phyloP scores from a whole-genome alignment of 73 alveolate species.

The Symbiodinium natans region DNA sequence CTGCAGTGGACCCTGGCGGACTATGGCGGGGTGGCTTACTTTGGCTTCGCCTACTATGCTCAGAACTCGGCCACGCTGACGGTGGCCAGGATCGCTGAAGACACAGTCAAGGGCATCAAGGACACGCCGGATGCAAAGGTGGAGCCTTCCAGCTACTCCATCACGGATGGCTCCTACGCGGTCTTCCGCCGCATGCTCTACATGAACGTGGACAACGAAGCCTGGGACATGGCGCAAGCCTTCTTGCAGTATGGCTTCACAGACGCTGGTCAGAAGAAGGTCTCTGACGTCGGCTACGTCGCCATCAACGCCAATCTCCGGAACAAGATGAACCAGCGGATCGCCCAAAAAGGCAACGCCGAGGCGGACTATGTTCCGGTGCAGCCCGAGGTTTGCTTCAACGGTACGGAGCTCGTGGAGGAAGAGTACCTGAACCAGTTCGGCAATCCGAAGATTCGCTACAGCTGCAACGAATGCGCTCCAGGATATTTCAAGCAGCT shows the following conservation, averaged over 20 bases:
- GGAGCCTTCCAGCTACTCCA: neutral
- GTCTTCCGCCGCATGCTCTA: neutral
- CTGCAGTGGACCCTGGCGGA: slow-evolving; percentile 24
- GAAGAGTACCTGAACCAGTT: slow-evolving; percentile 18
- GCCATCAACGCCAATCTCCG: neutral
- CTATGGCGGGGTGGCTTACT: neutral
- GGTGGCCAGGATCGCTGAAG: slow-evolving; percentile 53
- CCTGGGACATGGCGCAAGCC: neutral
- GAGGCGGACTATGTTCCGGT: neutral
- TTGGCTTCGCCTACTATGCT: neutral
- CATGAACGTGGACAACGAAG: slow-evolving; percentile 17
- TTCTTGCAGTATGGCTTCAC: slow-evolving; percentile 10
- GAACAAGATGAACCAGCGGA: neutral
- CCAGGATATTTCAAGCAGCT: slow-evolving; percentile 34
- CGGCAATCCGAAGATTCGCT: slow-evolving; percentile 10
- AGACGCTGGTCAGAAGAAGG: neutral
- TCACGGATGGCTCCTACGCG: slow-evolving; percentile 22
- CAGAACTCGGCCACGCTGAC: slow-evolving; percentile 31
- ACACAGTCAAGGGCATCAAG: slow-evolving; percentile 23
- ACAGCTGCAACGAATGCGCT: slow-evolving; percentile 5
- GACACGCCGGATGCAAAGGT: neutral
- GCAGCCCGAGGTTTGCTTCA: neutral
- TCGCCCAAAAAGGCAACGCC: neutral
- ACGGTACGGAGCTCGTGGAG: neutral
- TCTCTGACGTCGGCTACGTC: slow-evolving; percentile 24